A percentile compares a stretch with the other conserved stretches of the same genome.
Conservation (phyloP, 306 rosid species). For the Erythrophleum fordii region DNA sequence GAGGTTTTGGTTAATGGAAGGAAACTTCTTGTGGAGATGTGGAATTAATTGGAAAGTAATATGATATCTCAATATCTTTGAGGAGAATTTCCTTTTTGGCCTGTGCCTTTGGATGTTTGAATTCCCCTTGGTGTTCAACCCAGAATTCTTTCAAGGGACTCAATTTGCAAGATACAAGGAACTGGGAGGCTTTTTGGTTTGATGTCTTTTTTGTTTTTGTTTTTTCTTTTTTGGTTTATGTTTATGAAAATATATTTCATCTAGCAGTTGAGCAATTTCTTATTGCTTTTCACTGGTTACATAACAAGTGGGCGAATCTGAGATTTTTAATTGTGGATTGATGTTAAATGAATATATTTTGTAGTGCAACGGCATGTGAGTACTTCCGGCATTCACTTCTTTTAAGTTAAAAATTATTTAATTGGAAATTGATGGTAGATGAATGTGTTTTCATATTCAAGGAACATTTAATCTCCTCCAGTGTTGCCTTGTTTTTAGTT, state of each 20-base stretch:
- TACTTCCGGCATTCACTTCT: background rate
- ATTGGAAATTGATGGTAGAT: background rate
- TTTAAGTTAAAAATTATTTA: background rate
- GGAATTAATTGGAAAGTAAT: background rate
- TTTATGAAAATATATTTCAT: too few relatives aligned
- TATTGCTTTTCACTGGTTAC: too few relatives aligned
- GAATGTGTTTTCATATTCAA: background rate
- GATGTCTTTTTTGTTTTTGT: background rate
- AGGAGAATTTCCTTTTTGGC: background rate
- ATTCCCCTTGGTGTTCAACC: background rate
- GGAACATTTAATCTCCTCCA: background rate
- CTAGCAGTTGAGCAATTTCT: too few relatives aligned
- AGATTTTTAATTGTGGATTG: too few relatives aligned
- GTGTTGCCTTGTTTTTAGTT: background rate
- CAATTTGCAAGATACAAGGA: background rate
- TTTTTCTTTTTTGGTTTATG: too few relatives aligned
- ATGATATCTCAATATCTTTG: background rate
- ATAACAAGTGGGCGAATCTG: too few relatives aligned
- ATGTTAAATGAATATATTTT: too few relatives aligned
- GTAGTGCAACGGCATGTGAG: background rate
- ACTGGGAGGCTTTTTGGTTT: too few relatives aligned
- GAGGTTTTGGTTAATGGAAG: background rate
- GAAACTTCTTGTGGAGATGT: background rate
- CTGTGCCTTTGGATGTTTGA: background rate
- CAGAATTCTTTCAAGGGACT: background rate